Base-by-base conservation (phyloP, 2,329 filamentous ascomycete genomes). In the Talaromyces sp. region DNA sequence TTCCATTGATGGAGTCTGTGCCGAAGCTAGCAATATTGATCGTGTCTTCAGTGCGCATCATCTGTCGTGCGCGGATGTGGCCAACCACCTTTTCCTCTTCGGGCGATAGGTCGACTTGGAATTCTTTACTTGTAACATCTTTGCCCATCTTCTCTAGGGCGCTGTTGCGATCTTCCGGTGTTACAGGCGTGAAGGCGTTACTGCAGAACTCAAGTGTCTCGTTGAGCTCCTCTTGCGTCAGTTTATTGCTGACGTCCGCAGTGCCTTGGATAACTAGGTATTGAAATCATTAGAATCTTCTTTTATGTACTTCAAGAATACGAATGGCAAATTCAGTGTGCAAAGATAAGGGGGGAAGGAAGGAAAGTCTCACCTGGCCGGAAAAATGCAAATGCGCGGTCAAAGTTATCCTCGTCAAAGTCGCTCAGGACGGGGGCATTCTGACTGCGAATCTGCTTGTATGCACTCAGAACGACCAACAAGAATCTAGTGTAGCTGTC, bases 401-500 rank as follows among this genome's bases (percentile, higher is more conserved):
- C 54, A 56, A 56, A 56, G 15, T 32, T 44, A 6, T 56, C 54
- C 32, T 56, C 54, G 19, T 56, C 54, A 42, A 56, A 36, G 54
- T 56, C 54, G 25, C 54, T 56, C 11, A 56, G 17, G 19, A 56
- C 54, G 13, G 54, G 54, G 27, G 8, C 54, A 7, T 65, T 55
- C 7, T 33, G 57, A 7, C 17, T 25, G 4, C 54, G 19, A 19
- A 65, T 65, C 53, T 65, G 64, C 44, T 63, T 56, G 3, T 53
- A 44, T 7, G 63, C 58, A 28, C 60, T 58, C 4, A 44, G 19
- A 3, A 65, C 76, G 1, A 79, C 68, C 0, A 82, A 60, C 25
- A 82, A 65, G 69, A 83, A 83, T 1, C 80, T 75, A 2, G 77
- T 78, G 64, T 82, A 83, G 10, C 72, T 73, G 52, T 80, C 78